Conservation (phyloP, 768 basidiomycete genomes). For the Leccinum longicurvipes region DNA sequence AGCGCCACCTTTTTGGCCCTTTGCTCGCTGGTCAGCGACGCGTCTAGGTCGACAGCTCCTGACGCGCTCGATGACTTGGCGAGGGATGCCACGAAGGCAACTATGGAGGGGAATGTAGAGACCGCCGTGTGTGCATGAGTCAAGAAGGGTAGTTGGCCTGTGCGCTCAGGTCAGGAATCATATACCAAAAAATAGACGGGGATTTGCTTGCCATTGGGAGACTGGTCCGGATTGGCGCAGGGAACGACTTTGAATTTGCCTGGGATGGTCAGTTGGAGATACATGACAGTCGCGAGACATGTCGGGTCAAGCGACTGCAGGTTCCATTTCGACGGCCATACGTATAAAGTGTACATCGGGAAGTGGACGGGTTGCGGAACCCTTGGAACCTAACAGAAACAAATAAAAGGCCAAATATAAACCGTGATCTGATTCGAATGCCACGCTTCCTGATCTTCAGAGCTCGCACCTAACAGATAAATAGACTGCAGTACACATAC, state of each 20-base stretch:
- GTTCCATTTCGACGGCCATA: slow-evolving; percentile 69
- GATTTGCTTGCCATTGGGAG: slow-evolving; percentile 61
- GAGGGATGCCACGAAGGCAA: slow-evolving; percentile 60
- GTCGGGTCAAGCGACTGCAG: slow-evolving; percentile 65
- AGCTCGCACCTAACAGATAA: background rate
- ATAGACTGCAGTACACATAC: background rate
- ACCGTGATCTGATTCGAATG: background rate
- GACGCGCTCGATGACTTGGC: slow-evolving; percentile 31
- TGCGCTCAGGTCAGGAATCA: slow-evolving; percentile 1
- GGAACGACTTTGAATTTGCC: slow-evolving; percentile 62
- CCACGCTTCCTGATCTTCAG: background rate
- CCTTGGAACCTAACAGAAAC: slow-evolving; percentile 15
- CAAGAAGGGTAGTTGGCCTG: slow-evolving; percentile 73
- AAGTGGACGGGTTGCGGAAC: slow-evolving; percentile 1
- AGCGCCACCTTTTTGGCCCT: slow-evolving; percentile 58
- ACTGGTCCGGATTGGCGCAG: slow-evolving; percentile 66
- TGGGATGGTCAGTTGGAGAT: slow-evolving; percentile 66
- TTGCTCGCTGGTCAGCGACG: slow-evolving; percentile 41
- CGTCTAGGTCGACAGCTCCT: slow-evolving; percentile 45
- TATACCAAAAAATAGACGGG: background rate
- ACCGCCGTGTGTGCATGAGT: slow-evolving; percentile 52
- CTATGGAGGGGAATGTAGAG: slow-evolving; percentile 56
- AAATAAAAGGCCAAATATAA: slow-evolving; percentile 3
- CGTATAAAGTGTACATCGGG: slow-evolving; percentile 40
- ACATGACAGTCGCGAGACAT: slow-evolving; percentile 63